These are phyloP conservation scores for Punica granatum DNA, from an alignment of 345 rosid species.

Conservation along the genomic window DNA sequence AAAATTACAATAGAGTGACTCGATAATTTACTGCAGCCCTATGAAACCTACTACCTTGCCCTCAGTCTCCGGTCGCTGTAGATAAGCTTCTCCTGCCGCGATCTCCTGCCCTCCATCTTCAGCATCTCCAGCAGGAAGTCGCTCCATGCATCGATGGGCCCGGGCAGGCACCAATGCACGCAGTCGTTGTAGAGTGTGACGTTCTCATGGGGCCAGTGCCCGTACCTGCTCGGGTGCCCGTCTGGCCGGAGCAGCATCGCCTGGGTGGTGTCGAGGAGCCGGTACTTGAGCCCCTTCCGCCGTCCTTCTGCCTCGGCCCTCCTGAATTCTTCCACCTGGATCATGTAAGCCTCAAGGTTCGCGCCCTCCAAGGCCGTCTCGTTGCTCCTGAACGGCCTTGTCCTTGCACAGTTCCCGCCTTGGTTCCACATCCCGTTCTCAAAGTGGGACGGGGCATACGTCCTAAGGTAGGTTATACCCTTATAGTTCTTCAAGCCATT, in stretches of 20 bases:
- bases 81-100: constrained; percentile 20
- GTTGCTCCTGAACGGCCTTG: constrained; percentile 41
- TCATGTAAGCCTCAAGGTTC: constrained; percentile 46
- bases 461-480: constrained; percentile 56
- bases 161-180: constrained; percentile 95
- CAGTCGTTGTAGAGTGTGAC: constrained; percentile 74
- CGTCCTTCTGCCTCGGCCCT: constrained; percentile 46
- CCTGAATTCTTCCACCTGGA: constrained; percentile 67
- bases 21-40: no score
- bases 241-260: constrained; percentile 62
- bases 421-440: constrained; percentile 73
- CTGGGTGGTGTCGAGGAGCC: constrained; percentile 54
- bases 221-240: constrained; percentile 76
- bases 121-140: constrained; percentile 78
- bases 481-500: constrained; percentile 39
- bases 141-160: constrained; percentile 76
- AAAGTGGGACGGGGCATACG: constrained; percentile 71
- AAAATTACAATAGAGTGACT: neutral
- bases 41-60: no score
- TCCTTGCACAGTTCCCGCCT: constrained; percentile 73
- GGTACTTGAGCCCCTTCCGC: constrained; percentile 40
- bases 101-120: constrained; percentile 52
- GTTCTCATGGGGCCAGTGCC: constrained; percentile 58
- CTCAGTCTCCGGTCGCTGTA: constrained; percentile 15
- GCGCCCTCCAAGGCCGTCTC: constrained; percentile 45